phyloP scores from a whole-genome alignment of 345 rosid species.

The Eucalyptus globulus region DNA sequence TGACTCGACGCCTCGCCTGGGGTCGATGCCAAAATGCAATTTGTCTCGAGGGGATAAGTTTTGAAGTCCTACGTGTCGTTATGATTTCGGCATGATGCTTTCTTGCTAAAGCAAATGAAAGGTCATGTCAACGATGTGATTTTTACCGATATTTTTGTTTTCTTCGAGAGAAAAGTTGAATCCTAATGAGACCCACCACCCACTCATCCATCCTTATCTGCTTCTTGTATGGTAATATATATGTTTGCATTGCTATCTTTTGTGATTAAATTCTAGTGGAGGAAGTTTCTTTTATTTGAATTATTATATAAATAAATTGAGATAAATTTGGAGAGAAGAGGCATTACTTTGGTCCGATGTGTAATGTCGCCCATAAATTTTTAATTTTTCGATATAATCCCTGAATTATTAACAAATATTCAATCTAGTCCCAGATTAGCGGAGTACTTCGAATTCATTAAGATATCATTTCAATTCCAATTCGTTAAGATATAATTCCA shows the following conservation, averaged over 20 bases:
- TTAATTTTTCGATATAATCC: accelerated
- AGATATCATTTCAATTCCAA: background rate
- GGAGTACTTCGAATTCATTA: no score
- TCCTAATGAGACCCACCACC: background rate
- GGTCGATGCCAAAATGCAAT: background rate
- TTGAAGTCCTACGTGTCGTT: background rate
- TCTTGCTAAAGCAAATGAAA: background rate
- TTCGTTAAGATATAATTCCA: background rate
- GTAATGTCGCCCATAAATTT: accelerated
- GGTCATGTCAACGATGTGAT: background rate
- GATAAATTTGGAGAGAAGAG: background rate
- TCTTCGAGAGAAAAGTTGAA: background rate
- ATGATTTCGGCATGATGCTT: background rate
- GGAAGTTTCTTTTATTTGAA: background rate
- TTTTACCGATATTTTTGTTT: background rate
- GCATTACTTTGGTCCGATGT: background rate
- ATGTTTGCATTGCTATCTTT: background rate
- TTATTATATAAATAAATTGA: background rate
- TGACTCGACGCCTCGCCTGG: background rate
- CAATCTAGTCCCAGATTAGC: accelerated
- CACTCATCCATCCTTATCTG: background rate
- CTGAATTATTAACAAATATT: accelerated
- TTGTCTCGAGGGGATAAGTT: background rate
- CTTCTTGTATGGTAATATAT: background rate
- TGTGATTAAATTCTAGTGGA: background rate